Conservation (phyloP, 768 basidiomycete species). For the Trametes cubensis region DNA sequence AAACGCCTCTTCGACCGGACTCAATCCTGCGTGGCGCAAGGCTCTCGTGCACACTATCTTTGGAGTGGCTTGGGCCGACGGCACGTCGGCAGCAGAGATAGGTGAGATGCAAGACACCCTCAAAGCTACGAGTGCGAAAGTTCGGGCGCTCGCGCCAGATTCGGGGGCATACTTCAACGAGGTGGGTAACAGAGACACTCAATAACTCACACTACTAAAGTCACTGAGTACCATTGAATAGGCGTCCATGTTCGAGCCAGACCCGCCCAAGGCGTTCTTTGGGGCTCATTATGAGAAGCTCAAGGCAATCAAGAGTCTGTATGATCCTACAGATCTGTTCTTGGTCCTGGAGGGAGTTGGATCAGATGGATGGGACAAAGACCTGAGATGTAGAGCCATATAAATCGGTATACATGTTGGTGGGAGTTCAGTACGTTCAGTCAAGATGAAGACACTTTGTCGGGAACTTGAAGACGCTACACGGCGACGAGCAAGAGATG, state of each 20-base stretch:
- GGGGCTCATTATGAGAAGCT: conserved; percentile 47
- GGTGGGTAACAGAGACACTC: conserved; percentile 30
- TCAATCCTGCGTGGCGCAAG: not conserved
- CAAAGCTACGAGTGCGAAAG: not conserved
- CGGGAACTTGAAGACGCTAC: no score
- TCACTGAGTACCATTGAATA: conserved; percentile 16
- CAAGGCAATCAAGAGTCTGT: conserved; percentile 44
- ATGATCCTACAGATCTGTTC: conserved; percentile 49
- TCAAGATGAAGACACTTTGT: no score
- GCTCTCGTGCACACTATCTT: not conserved
- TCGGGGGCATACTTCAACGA: conserved; percentile 52
- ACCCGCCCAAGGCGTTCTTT: conserved; percentile 48
- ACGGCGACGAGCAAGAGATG: no score
- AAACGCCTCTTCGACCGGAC: not conserved
- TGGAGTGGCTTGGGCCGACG: not conserved
- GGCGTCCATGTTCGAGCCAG: conserved; percentile 46
- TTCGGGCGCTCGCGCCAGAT: conserved; percentile 35
- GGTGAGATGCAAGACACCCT: not conserved
- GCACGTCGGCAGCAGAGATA: not conserved
- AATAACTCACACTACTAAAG: no score
- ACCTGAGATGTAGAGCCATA: conserved; percentile 26
- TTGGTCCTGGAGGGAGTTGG: conserved; percentile 50
- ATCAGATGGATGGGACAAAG: conserved; percentile 50
- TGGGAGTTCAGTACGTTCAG: no score
- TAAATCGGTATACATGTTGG: no score